Conservation (phyloP, 768 basidiomycete species). For the Lentinula sp. region DNA sequence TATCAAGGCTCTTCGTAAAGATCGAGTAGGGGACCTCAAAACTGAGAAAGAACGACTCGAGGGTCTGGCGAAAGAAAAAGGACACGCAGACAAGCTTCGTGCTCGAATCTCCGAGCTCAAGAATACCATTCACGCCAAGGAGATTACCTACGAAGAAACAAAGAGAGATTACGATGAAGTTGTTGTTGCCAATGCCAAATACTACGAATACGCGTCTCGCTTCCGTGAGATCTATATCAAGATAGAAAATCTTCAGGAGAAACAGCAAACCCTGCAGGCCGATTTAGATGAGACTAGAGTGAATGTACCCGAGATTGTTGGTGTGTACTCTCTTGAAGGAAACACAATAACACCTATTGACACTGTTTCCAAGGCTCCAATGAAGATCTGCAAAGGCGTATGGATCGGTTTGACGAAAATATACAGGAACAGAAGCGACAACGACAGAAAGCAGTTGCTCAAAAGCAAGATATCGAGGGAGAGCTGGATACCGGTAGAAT, state of each 20-base stretch:
- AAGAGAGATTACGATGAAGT: slow-evolving; percentile 60
- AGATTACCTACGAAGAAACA: slow-evolving; percentile 67
- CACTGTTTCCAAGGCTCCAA: slow-evolving; percentile 49
- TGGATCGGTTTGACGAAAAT: slow-evolving; percentile 56
- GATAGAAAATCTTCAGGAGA: slow-evolving; percentile 56
- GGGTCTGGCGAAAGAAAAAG: slow-evolving; percentile 74
- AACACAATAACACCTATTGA: not conserved
- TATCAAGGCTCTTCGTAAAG: slow-evolving; percentile 87
- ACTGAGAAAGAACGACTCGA: slow-evolving; percentile 85
- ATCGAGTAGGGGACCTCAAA: slow-evolving; percentile 85
- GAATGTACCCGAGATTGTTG: slow-evolving; percentile 62
- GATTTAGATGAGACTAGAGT: slow-evolving; percentile 60
- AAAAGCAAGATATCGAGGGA: slow-evolving; percentile 58
- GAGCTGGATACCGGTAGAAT: slow-evolving; percentile 43
- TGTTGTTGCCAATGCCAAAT: slow-evolving; percentile 65
- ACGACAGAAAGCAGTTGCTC: slow-evolving; percentile 39
- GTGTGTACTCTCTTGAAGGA: slow-evolving; percentile 27
- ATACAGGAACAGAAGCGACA: slow-evolving; percentile 45
- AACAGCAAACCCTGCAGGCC: slow-evolving; percentile 52
- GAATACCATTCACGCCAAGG: slow-evolving; percentile 58
- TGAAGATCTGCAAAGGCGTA: slow-evolving; percentile 56
- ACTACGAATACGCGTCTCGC: slow-evolving; percentile 77
- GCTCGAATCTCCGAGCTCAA: slow-evolving; percentile 58
- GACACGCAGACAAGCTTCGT: slow-evolving; percentile 79
- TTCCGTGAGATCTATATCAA: slow-evolving; percentile 82